Evolutionary conservation across 2,329 filamentous ascomycete genomes (phyloP), one percentile per base, ranked within the genome.

Genomic region (Apiospora pterosperma): DNA sequence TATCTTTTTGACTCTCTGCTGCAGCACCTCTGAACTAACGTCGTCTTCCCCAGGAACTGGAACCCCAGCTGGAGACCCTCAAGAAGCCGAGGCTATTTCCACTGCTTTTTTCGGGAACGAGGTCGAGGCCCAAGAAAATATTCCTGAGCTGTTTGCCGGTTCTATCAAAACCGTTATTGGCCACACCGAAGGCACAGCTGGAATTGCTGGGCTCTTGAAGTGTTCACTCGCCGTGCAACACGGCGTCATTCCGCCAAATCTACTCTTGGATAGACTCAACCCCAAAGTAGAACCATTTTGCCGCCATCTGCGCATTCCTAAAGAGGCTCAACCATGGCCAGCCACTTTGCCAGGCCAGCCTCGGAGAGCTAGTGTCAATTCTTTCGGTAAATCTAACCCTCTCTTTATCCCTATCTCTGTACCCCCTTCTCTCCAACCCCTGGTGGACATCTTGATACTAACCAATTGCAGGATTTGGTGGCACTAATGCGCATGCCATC

Each of bases 401-500:
- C n/a, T n/a, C n/a, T n/a, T n/a, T n/a, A n/a, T n/a, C n/a, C n/a
- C n/a, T n/a, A n/a, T n/a, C n/a, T n/a, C n/a, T n/a, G n/a, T n/a
- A n/a, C n/a, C n/a, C n/a, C n/a, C 68, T 81, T 0, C 70, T 79
- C 28, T 72, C 76, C 52, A 75, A 41, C 38, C 38, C 38, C 19
- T 84, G 69, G 75, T 78, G 60, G 81, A 12, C 79, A 81, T 52
- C 74, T 83, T 38, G 65, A 78, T 1, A 71, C 68, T 1, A 71
- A 81, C n/a, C n/a, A n/a, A n/a, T n/a, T n/a, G n/a, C 14, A 83
- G 79, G 62, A 78, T 82, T 81, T 65, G 80, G 80, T 7, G 80
- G 80, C 21, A 76, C 79, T 12, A 82, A 82, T 62, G 74, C 78
- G 1, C 79, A 81, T 67, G 78, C 74, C 44, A 81, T 82, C 59